These are phyloP conservation scores for Triangularia setosa DNA, from an alignment of 2,329 filamentous ascomycete species.

Conservation along the genomic window DNA sequence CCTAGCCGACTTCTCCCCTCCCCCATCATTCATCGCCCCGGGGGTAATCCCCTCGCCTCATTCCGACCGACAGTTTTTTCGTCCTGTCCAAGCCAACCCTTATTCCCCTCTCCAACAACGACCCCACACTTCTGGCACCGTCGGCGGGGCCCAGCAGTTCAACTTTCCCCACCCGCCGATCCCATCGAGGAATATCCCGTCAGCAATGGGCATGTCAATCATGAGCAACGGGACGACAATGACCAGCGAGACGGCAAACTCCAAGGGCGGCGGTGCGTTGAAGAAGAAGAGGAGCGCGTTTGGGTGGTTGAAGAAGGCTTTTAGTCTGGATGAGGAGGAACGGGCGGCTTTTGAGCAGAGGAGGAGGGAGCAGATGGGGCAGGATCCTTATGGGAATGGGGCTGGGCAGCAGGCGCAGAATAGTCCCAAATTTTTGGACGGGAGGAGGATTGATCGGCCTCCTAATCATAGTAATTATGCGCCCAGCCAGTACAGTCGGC, in stretches of 20 bases:
- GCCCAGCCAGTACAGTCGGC: background rate
- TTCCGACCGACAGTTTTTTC: constrained; percentile 56
- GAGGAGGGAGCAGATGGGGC: constrained; percentile 41
- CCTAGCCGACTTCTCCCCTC: constrained; percentile 35
- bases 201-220: constrained; percentile 54
- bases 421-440: constrained; percentile 54
- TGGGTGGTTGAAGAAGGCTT: constrained; percentile 66
- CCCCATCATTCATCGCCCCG: constrained; percentile 31
- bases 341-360: constrained; percentile 55
- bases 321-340: constrained; percentile 62
- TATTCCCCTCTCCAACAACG: constrained; percentile 60
- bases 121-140: constrained; percentile 49
- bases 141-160: constrained; percentile 12
- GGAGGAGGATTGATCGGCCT: constrained; percentile 41
- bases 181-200: constrained; percentile 48
- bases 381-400: constrained; percentile 46
- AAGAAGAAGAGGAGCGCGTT: constrained; percentile 67
- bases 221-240: constrained; percentile 52
- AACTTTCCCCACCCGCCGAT: constrained; percentile 26
- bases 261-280: constrained; percentile 34
- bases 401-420: constrained; percentile 22
- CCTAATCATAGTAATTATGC: background rate
- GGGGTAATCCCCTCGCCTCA: constrained; percentile 44
- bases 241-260: constrained; percentile 37
- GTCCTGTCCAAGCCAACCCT: constrained; percentile 58